phyloP scores from a whole-genome alignment of 169 alveolate genomes.

The Plasmodium falciparum region DNA sequence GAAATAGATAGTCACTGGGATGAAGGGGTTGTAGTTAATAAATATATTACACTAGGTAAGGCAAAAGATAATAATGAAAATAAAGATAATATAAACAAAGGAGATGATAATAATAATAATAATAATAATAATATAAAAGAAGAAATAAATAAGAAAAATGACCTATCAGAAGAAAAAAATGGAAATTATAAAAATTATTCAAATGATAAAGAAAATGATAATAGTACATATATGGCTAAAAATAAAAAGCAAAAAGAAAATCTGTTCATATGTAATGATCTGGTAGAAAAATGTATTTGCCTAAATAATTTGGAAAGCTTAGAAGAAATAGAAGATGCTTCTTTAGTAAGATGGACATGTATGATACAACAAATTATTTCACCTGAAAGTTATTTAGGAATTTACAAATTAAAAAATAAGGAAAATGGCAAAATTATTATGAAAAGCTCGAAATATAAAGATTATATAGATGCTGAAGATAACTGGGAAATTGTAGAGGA shows the following conservation, averaged over 20 bases:
- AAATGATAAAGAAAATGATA: not conserved
- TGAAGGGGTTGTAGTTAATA: conserved; percentile 72
- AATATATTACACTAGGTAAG: conserved; percentile 53
- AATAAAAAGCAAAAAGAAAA: conserved; percentile 18
- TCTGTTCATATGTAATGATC: conserved; percentile 8
- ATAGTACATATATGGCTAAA: no score
- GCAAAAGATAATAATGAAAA: conserved; percentile 8
- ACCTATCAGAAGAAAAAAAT: not conserved
- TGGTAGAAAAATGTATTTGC: conserved; percentile 55
- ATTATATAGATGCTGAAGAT: conserved; percentile 69
- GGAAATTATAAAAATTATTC: not conserved
- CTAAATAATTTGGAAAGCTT: conserved; percentile 18
- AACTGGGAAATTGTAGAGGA: conserved; percentile 63
- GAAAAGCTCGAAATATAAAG: conserved; percentile 73
- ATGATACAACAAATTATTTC: conserved; percentile 76
- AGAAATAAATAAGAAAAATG: not conserved
- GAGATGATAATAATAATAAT: not conserved
- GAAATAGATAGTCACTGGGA: conserved; percentile 68
- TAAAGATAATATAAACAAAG: not conserved
- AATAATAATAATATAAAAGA: not conserved
- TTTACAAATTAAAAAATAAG: conserved; percentile 65
- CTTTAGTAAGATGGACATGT: conserved; percentile 78
- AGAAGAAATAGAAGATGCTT: conserved; percentile 34
- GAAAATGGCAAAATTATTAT: conserved; percentile 36
- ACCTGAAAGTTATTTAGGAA: conserved; percentile 67